Conservation (phyloP, 75 land plant species). For the Larix kaempferi region DNA sequence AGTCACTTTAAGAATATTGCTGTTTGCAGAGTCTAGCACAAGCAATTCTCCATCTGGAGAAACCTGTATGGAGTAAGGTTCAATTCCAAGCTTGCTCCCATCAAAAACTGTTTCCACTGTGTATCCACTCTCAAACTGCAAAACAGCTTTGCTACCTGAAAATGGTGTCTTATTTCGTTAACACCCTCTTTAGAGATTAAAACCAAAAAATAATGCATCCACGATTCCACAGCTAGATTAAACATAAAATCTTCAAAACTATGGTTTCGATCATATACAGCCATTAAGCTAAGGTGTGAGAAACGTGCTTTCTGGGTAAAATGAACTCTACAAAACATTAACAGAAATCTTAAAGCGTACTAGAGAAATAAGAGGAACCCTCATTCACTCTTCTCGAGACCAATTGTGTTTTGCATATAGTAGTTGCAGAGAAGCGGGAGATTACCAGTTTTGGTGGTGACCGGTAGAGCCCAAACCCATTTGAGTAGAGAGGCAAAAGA, state of each 20-base stretch:
- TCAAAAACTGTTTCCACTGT: slow-evolving; percentile 75
- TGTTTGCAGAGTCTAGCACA: slow-evolving; percentile 63
- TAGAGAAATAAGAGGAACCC: neutral
- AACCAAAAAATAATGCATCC: slow-evolving; percentile 6
- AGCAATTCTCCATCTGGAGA: slow-evolving; percentile 51
- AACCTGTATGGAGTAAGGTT: slow-evolving; percentile 46
- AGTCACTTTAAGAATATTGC: slow-evolving; percentile 57
- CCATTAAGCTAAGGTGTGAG: too few species aligned
- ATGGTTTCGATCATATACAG: neutral
- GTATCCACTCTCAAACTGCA: slow-evolving; percentile 69
- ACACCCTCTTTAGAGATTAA: neutral
- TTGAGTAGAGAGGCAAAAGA: slow-evolving; percentile 28
- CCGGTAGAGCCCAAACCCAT: slow-evolving; percentile 41
- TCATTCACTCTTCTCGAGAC: too few species aligned
- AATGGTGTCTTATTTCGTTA: neutral
- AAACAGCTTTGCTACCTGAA: slow-evolving; percentile 25
- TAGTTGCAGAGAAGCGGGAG: neutral
- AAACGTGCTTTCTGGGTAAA: neutral
- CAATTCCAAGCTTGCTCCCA: slow-evolving; percentile 69
- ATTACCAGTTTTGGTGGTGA: slow-evolving; percentile 48
- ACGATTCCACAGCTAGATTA: neutral
- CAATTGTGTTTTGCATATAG: too few species aligned
- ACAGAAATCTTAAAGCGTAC: neutral
- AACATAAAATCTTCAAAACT: neutral
- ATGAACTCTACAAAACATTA: neutral